Base-by-base conservation (phyloP, 2,329 filamentous ascomycete species). In the Cryphonectria carpinicola region DNA sequence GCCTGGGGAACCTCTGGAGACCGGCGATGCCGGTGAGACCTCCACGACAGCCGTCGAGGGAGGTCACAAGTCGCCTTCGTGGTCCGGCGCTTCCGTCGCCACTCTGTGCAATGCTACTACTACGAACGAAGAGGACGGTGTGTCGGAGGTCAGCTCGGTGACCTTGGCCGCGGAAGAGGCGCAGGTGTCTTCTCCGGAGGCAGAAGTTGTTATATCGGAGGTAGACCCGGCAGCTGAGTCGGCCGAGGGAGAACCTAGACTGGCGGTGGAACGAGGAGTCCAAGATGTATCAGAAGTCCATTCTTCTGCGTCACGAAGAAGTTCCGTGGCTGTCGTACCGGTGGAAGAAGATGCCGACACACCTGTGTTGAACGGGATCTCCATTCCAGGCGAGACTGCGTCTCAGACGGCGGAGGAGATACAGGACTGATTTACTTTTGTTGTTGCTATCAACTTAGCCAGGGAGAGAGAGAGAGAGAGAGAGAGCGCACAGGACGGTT, bases 21-120 rank as follows among this genome's bases (percentile, higher is more conserved):
- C 22, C n/a, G 43, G 52, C 25, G 41, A 66, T 7, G 28, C 13
- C 6, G 43, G 22, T 41, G 35, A 58, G 4, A 54, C 37, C n/a
- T n/a, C 63, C 10, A n/a, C 25, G 49, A 19, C 58, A 14, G 32
- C 46, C 35, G n/a, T 14, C 13, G 56, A 43, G 28, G 19, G n/a
- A 8, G 58, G n/a, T 13, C 58, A 46, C 46, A 49, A 58, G 22
- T 67, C 58, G 62, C 37, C 68, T 7, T 70, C 68, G 11, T 54
- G 56, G 66, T 68, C 71, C 11, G 68, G 66, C 37, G 52, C 43
- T 28, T 72, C 66, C 4, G 65, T 37, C 28, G 46, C 65, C 6
- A 72, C 71, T 3, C 19, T 72, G 7, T 65, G 68, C 62, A 70
- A 72, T n/a, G 54, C 52, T 4, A 14, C 52, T 4, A 14, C 66